Conservation (phyloP, 176 grass and related monocot genomes). For the Avena insularis region DNA sequence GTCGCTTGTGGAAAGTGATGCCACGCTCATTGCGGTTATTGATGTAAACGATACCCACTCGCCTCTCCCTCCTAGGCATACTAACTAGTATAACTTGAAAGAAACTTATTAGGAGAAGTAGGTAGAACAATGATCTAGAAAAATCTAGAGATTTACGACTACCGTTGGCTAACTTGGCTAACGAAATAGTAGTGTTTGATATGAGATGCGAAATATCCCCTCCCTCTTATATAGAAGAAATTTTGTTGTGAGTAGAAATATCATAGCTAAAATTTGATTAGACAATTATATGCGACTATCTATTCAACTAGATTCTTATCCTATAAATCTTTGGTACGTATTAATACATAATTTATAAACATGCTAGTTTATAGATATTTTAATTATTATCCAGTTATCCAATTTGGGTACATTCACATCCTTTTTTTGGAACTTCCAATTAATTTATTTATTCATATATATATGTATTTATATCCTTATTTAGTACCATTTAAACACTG, state of each 20-base stretch:
- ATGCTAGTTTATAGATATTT: not conserved
- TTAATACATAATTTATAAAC: not conserved
- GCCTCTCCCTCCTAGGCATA: too few species aligned
- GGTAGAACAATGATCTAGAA: not conserved
- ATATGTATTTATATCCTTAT: not conserved
- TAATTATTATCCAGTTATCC: not conserved
- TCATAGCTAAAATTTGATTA: not conserved
- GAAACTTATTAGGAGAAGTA: not conserved
- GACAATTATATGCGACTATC: not conserved
- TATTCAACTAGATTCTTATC: not conserved
- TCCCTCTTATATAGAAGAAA: not conserved
- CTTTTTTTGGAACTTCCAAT: too few species aligned
- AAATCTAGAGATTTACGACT: not conserved
- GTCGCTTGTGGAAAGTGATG: not conserved
- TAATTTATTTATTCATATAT: not conserved
- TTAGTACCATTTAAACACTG: not conserved
- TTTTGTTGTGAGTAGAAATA: too few species aligned
- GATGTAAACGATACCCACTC: too few species aligned
- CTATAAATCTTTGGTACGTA: not conserved
- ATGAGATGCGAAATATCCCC: not conserved
- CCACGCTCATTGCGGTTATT: not conserved
- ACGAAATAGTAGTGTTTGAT: not conserved
- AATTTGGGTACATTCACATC: too few species aligned
- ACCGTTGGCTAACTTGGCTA: not conserved
- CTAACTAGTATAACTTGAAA: not conserved